A percentile compares a stretch with the other conserved stretches of the same genome.
Conservation (phyloP, 306 rosid species). For the Albizia julibrissin region DNA sequence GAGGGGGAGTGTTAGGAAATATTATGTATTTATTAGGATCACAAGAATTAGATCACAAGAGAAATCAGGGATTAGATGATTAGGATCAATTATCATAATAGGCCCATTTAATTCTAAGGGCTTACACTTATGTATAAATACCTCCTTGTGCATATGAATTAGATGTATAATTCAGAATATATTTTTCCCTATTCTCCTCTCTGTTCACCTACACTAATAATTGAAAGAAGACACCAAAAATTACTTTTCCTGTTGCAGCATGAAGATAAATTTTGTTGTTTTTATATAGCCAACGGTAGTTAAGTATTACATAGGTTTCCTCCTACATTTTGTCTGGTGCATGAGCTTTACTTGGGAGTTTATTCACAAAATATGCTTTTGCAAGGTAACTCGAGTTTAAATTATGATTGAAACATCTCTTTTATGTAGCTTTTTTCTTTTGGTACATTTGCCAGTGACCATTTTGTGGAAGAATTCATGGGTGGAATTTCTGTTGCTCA, state of each 20-base stretch:
- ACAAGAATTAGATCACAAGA: no score
- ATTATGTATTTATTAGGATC: no score
- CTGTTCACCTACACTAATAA: no score
- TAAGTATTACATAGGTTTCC: not conserved
- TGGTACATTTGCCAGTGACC: conserved; percentile 25
- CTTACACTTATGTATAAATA: no score
- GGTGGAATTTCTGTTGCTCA: conserved; percentile 30
- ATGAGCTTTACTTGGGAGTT: not conserved
- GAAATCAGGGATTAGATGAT: no score
- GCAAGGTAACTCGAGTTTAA: not conserved
- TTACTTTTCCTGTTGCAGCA: not conserved
- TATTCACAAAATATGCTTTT: not conserved
- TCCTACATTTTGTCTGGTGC: not conserved
- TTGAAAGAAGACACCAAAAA: not conserved
- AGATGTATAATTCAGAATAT: no score
- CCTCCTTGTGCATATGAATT: no score
- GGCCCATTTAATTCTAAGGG: no score
- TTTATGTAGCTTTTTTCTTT: not conserved
- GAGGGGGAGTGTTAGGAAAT: no score
- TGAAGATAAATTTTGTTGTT: not conserved
- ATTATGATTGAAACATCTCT: not conserved
- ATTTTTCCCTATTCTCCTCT: no score
- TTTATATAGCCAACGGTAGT: not conserved
- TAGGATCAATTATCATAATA: no score
- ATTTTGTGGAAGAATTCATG: conserved; percentile 14